Conservation (phyloP, 148 eudicot genomes). For the Silene uniflora region DNA sequence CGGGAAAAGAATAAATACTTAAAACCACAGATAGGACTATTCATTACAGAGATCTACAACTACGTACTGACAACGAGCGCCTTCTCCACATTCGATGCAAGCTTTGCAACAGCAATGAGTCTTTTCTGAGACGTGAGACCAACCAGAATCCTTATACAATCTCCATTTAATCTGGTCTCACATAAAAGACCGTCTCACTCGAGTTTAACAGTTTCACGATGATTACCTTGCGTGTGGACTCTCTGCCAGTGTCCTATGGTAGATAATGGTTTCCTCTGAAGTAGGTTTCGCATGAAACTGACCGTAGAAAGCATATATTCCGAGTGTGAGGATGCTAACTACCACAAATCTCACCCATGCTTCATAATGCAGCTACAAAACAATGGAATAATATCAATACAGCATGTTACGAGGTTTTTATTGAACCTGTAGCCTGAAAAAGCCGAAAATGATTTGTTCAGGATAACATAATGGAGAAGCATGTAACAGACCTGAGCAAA, state of each 20-base stretch:
- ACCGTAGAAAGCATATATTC: constrained; percentile 82
- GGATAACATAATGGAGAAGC: constrained; percentile 6
- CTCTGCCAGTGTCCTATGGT: constrained; percentile 48
- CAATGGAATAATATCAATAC: not conserved
- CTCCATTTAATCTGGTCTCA: not conserved
- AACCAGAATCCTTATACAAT: not conserved
- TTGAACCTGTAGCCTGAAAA: not conserved
- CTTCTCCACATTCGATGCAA: not conserved
- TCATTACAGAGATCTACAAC: constrained; percentile 20
- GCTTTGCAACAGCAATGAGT: constrained; percentile 1
- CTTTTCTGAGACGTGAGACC: not conserved
- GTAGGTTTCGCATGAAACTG: constrained; percentile 76
- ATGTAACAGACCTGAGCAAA: constrained; percentile 76
- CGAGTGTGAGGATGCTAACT: constrained; percentile 53
- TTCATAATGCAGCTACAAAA: constrained; percentile 81
- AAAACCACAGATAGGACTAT: not conserved
- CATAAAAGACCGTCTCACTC: not conserved
- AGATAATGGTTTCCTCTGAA: constrained; percentile 41
- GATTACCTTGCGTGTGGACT: constrained; percentile 24
- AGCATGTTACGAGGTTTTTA: not conserved
- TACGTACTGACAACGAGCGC: not conserved
- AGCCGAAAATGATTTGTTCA: not conserved
- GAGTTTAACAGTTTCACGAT: not conserved
- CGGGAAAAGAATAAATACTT: not conserved
- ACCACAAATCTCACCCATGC: constrained; percentile 88